A percentile compares a stretch with the other conserved stretches of the same genome.
These are phyloP conservation scores for Aphanomyces invadans DNA, from an alignment of 352 stramenopile genomes.

Conservation along the genomic window DNA sequence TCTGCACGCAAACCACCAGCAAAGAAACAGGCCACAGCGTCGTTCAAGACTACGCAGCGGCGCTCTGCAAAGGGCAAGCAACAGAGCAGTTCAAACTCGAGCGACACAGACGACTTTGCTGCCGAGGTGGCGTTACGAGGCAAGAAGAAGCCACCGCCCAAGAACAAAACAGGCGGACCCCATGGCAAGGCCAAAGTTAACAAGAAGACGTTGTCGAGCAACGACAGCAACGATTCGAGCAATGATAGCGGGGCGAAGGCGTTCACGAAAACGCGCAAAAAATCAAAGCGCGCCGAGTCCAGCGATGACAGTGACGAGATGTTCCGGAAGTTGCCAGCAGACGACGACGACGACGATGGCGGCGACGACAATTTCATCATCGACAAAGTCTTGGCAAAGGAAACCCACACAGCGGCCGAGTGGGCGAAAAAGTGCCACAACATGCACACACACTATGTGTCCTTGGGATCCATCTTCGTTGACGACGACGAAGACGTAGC, in stretches of 20 bases:
- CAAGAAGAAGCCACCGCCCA: not conserved
- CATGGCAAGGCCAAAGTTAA: not conserved
- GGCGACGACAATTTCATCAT: conserved; percentile 75
- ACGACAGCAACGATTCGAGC: not conserved
- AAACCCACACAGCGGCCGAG: conserved; percentile 58
- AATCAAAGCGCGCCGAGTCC: not conserved
- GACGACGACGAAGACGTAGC: conserved; percentile 18
- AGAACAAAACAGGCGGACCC: not conserved
- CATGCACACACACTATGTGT: conserved; percentile 20
- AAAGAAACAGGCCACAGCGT: not conserved
- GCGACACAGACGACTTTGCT: not conserved
- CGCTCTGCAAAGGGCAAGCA: not conserved
- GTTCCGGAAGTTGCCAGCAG: not conserved
- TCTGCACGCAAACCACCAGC: not conserved
- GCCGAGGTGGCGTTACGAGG: not conserved
- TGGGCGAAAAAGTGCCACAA: conserved; percentile 25
- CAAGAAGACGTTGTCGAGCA: not conserved
- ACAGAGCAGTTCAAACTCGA: not conserved
- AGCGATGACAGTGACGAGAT: not conserved
- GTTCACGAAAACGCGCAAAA: not conserved
- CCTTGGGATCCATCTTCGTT: not conserved
- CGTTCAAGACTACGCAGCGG: too few relatives aligned
- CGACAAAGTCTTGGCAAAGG: conserved; percentile 70
- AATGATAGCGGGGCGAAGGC: not conserved
- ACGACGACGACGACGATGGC: not conserved